Percentiles rank a stretch among this genome's conserved stretches.
Evolutionary conservation across 192 early-diverging fungal species (phyloP).

Genomic region (Phlyctochytrium bullatum): DNA sequence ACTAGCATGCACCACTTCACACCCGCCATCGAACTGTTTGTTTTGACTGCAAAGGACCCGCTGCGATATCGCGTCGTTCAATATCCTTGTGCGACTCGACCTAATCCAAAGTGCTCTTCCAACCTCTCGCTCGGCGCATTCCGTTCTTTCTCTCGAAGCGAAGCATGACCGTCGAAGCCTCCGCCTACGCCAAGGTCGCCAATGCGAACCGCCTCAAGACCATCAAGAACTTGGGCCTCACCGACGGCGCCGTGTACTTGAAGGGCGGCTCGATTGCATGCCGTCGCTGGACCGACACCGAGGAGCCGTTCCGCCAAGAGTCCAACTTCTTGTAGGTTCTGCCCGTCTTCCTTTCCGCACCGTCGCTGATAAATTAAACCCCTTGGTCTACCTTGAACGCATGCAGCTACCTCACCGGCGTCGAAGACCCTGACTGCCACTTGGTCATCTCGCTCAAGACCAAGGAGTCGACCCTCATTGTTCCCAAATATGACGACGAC

Average conservation of each 20-base stretch:
- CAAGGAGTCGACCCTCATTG: slow-evolving; percentile 59
- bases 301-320: slow-evolving; percentile 84
- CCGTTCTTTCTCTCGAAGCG: not conserved
- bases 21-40: too few species aligned
- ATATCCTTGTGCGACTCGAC: too few species aligned
- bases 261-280: slow-evolving; percentile 9
- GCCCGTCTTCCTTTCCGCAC: not conserved
- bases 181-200: slow-evolving; percentile 19
- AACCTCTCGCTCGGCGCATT: too few species aligned
- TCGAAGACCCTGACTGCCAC: slow-evolving; percentile 67
- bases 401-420: slow-evolving; percentile 73
- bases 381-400: not conserved
- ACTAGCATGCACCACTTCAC: too few species aligned
- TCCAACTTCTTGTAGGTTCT: slow-evolving; percentile 64
- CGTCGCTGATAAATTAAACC: not conserved
- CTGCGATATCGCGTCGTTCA: too few species aligned
- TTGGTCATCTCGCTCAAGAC: slow-evolving; percentile 65
- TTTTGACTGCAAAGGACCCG: too few species aligned
- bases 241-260: slow-evolving; percentile 17
- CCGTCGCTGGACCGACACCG: slow-evolving; percentile 64
- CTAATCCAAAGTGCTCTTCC: too few species aligned
- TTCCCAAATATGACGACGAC: slow-evolving; percentile 57
- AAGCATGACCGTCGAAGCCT: not conserved
- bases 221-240: slow-evolving; percentile 19
- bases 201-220: slow-evolving; percentile 26